These are phyloP conservation scores for Huntiella savannae DNA, from an alignment of 2,329 filamentous ascomycete genomes.

Conservation along the genomic window DNA sequence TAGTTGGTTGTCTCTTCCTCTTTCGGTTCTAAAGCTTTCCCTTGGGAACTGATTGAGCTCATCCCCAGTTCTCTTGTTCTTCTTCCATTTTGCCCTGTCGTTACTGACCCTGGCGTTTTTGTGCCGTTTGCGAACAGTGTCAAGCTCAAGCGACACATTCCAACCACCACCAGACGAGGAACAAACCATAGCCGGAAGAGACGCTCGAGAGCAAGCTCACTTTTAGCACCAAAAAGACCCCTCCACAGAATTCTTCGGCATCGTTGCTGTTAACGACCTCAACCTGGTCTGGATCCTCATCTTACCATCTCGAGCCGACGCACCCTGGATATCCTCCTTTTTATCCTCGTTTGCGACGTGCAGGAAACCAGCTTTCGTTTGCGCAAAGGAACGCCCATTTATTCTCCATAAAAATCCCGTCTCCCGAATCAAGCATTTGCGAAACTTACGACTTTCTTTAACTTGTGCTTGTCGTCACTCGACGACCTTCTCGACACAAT, in stretches of 20 bases:
- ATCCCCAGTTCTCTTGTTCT: background rate
- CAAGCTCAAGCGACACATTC: background rate
- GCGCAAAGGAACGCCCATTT: background rate
- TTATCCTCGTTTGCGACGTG: background rate
- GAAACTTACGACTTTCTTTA: too few species aligned
- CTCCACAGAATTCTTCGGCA: background rate
- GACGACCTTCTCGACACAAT: conserved; percentile 30
- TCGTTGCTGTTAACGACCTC: background rate
- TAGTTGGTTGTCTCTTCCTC: background rate
- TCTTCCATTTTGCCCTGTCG: background rate
- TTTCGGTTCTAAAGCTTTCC: background rate
- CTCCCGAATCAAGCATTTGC: too few species aligned
- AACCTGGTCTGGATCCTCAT: background rate
- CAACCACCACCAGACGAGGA: conserved; percentile 1
- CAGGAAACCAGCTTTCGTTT: background rate
- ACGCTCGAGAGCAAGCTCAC: too few species aligned
- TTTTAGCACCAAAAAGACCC: background rate
- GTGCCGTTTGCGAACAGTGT: conserved; percentile 3
- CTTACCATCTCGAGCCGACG: background rate
- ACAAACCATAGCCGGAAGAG: too few species aligned
- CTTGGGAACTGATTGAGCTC: background rate
- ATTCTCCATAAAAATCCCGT: too few species aligned
- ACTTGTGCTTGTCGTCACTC: background rate
- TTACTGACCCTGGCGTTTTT: background rate
- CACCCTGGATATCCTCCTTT: background rate